Evolutionary conservation across 1,284 basidiomycete genomes (phyloP), one percentile per base, ranked within the genome.

Genomic region (Apiotrichum veenhuisii): DNA sequence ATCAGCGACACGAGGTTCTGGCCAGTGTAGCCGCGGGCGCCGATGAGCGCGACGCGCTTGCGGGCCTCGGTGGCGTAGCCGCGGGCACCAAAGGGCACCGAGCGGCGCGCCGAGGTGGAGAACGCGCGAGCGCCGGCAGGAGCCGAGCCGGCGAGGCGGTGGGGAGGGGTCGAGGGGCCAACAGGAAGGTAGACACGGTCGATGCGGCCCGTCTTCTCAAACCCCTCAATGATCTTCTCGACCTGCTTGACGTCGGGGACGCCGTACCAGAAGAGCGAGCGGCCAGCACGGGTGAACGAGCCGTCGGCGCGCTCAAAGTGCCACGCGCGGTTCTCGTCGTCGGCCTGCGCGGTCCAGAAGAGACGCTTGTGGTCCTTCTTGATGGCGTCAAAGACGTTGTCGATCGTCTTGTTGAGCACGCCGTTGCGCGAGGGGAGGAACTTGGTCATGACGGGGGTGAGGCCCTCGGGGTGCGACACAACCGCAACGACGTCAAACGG

Each of bases 221-320:
- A 91, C 26, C 81, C 83, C 73, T 84, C 85, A 63, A 96, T 86
- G 59, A 87, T 84, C 66, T 80, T 83, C 81, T 99, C 93, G 38
- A 99, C 91, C 77, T 98, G 94, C 59, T 84, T 83, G 37, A 97
- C 87, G 69, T 96, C 91, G 67, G 88, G 87, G 42, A 98, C 83
- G 53, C 95, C 95, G 74, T 96, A 98, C 92, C 95, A 98, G 84
- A 97, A 98, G 71, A 99, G 80, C 71, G 87, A 92, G 75, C 80
- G 75, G 45, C 95, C 93, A 34, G 91, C 91, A 53, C 96, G 84
- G 14, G 94, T 96, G 81, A 99, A 99, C 77, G 89, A 91, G 10
- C 95, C 95, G 67, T 98, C 95, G 1, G 95, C 92, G 55, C 92
- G 86, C 81, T 99, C 96, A 73, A 97, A 99, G 80, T 99, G 95